A percentile compares a stretch with the other conserved stretches of the same genome.
Conservation (phyloP, 306 rosid species). For the Sindora glabra region DNA sequence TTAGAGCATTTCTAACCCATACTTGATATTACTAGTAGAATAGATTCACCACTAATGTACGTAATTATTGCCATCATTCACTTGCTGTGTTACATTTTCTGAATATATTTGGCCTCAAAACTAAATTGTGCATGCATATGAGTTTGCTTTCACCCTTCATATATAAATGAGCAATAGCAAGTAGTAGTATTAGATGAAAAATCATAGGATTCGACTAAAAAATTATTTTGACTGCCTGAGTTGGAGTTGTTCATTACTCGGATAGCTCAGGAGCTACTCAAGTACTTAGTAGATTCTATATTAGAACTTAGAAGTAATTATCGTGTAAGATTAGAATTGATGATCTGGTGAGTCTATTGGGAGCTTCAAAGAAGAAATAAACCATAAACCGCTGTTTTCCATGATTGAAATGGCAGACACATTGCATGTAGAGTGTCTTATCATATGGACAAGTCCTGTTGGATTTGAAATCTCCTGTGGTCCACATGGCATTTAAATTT, state of each 20-base stretch:
- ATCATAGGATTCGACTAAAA: not conserved
- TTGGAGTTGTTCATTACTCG: not conserved
- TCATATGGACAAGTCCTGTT: not conserved
- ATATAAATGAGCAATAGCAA: not conserved
- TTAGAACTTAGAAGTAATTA: not conserved
- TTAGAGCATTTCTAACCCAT: conserved; percentile 22
- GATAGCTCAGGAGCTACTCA: not conserved
- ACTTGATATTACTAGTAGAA: not conserved
- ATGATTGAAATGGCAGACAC: not conserved
- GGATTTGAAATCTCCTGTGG: conserved; percentile 1
- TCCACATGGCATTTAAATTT: conserved; percentile 11
- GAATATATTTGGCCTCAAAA: not conserved
- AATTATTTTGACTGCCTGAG: not conserved
- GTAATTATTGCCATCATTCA: not conserved
- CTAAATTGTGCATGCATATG: not conserved
- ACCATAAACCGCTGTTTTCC: not conserved
- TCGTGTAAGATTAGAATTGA: not conserved
- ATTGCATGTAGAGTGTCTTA: not conserved
- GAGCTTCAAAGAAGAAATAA: not conserved
- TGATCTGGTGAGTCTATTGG: not conserved
- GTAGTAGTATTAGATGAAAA: not conserved
- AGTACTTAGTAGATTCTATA: not conserved
- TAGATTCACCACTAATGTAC: not conserved
- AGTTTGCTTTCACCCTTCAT: not conserved
- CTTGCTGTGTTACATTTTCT: not conserved